Percentiles rank a stretch among this genome's conserved stretches.
These are phyloP conservation scores for Akanthomyces muscarius DNA, from an alignment of 2,329 filamentous ascomycete genomes.

Conservation along the genomic window DNA sequence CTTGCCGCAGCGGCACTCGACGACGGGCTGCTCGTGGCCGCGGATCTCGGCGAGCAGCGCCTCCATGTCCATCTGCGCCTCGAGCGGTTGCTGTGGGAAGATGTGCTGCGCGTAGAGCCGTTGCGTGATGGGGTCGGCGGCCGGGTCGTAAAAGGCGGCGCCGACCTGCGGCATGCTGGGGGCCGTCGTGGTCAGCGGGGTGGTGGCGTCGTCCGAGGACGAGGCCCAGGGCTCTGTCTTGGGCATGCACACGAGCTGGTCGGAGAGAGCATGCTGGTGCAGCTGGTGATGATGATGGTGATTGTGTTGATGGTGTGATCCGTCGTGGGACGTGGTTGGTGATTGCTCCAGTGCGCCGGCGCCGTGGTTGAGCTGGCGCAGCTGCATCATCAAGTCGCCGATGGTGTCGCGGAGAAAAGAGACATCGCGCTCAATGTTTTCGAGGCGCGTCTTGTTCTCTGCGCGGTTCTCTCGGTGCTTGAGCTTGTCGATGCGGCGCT, in stretches of 20 bases:
- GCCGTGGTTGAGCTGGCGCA: constrained; percentile 11
- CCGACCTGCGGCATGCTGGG: constrained; percentile 13
- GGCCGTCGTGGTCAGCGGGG: constrained; percentile 12
- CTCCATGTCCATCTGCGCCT: constrained; percentile 6
- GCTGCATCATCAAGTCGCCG: constrained; percentile 21
- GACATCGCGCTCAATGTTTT: constrained; percentile 27
- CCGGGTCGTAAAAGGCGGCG: background rate
- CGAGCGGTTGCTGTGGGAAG: background rate
- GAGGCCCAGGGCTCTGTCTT: background rate
- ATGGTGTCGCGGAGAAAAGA: constrained; percentile 23
- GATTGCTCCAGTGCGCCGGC: too few species aligned
- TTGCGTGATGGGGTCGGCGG: background rate
- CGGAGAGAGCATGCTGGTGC: background rate
- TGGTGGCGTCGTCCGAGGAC: background rate
- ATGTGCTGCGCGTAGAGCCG: constrained; percentile 3
- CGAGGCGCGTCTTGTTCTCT: constrained; percentile 25
- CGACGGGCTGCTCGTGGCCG: constrained; percentile 6
- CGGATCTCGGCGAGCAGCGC: constrained; percentile 5
- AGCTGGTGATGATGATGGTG: background rate
- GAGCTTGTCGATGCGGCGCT: constrained; percentile 24
- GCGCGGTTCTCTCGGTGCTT: constrained; percentile 27
- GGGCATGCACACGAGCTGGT: background rate
- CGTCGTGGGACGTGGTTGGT: too few species aligned
- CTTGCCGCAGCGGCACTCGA: constrained; percentile 27
- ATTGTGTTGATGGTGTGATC: background rate